Percentiles rank a stretch among this genome's conserved stretches.
Evolutionary conservation across 2,329 filamentous ascomycete species (phyloP).

Genomic region (Fusarium agapanthi): DNA sequence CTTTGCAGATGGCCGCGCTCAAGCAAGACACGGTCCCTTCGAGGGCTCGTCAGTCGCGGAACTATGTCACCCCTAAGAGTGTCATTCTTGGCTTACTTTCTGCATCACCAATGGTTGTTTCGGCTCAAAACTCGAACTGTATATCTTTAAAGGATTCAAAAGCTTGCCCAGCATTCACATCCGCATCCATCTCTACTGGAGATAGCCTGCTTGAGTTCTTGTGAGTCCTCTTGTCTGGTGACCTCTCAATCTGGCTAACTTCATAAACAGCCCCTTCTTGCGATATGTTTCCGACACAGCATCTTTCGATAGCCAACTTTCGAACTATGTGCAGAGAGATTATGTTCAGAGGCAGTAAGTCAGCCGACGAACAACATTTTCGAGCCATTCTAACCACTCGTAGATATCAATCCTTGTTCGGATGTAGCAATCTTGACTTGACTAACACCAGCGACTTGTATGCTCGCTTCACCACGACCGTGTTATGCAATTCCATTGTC

Average conservation of each 20-base stretch:
- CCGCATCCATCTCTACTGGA: conserved; percentile 75
- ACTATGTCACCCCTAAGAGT: conserved; percentile 28
- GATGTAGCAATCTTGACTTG: conserved; percentile 80
- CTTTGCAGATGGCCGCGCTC: conserved; percentile 11
- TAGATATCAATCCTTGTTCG: conserved; percentile 84
- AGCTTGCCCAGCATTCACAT: conserved; percentile 75
- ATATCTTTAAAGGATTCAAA: conserved; percentile 76
- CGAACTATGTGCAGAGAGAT: conserved; percentile 74
- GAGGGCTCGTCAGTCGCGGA: conserved; percentile 25
- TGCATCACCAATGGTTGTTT: conserved; percentile 42
- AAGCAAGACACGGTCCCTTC: neutral
- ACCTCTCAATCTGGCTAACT: conserved; percentile 16
- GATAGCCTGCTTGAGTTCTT: conserved; percentile 66
- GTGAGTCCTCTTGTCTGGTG: conserved; percentile 56
- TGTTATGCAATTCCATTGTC: conserved; percentile 92
- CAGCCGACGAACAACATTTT: neutral
- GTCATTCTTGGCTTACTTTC: conserved; percentile 41
- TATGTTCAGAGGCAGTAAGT: conserved; percentile 83
- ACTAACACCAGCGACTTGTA: conserved; percentile 84
- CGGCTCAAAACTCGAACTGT: conserved; percentile 55
- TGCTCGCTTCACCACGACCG: conserved; percentile 89
- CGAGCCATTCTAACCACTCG: conserved; percentile 11
- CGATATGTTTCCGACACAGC: conserved; percentile 77
- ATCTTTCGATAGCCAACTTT: conserved; percentile 81
- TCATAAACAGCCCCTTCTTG: conserved; percentile 77